Percentiles rank a stretch among this genome's conserved stretches.
Evolutionary conservation across 176 grass and related monocot genomes (phyloP).

Genomic region (Panicum miliaceum): DNA sequence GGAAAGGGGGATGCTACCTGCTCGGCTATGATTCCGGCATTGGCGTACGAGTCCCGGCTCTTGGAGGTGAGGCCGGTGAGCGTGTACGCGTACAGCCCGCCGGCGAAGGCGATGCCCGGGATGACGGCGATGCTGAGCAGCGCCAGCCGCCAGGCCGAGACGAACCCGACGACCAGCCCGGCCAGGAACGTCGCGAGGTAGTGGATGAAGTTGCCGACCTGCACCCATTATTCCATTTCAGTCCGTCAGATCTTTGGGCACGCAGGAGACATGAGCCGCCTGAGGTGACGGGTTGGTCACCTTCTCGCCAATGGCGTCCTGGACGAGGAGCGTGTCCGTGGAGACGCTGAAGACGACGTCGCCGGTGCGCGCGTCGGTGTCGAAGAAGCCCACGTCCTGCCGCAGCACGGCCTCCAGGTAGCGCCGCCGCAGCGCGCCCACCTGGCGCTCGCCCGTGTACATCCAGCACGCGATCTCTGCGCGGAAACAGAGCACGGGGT

Average conservation of each 20-base stretch:
- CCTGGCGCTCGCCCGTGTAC: conserved; percentile 96
- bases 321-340: conserved; percentile 88
- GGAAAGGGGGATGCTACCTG: conserved; percentile 58
- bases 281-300: conserved; percentile 20
- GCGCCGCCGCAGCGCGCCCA: conserved; percentile 68
- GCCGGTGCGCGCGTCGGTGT: conserved; percentile 88
- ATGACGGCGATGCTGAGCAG: conserved; percentile 89
- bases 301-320: conserved; percentile 99
- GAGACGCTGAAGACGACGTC: conserved; percentile 91
- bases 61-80: conserved; percentile 82
- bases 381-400: conserved; percentile 95
- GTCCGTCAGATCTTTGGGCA: background rate
- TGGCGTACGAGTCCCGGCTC: conserved; percentile 83
- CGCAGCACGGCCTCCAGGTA: conserved; percentile 88
- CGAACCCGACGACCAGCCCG: conserved; percentile 82
- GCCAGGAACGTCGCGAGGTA: conserved; percentile 92
- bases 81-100: conserved; percentile 81
- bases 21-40: conserved; percentile 86
- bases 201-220: conserved; percentile 98
- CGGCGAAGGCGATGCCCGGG: conserved; percentile 86
- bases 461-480: conserved; percentile 99
- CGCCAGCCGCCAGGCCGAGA: conserved; percentile 84
- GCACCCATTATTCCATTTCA: background rate
- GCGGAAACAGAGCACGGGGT: conserved; percentile 12
- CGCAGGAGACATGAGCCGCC: background rate